Conservation (phyloP, 768 basidiomycete genomes). For the Pholiota molesta region DNA sequence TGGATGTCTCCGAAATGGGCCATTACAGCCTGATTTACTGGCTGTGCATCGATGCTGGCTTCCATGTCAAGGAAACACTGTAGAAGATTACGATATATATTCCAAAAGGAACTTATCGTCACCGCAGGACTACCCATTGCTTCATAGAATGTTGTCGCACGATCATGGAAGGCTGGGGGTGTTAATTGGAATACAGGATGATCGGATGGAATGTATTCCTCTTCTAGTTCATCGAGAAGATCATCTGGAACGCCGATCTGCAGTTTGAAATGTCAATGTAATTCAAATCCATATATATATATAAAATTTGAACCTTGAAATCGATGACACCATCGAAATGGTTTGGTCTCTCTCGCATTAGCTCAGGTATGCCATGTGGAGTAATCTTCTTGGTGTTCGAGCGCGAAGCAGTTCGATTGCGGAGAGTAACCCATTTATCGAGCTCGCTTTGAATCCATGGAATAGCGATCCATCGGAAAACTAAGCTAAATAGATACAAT, state of each 20-base stretch:
- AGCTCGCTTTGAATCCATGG: slow-evolving; percentile 39
- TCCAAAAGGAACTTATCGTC: slow-evolving; percentile 25
- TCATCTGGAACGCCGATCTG: slow-evolving; percentile 24
- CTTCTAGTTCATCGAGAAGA: slow-evolving; percentile 24
- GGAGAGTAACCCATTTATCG: slow-evolving; percentile 27
- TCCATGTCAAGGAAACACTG: not conserved
- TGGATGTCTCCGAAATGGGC: not conserved
- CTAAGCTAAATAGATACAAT: slow-evolving; percentile 22
- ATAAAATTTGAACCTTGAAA: slow-evolving; percentile 39
- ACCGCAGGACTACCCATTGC: slow-evolving; percentile 27
- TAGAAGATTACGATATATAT: slow-evolving; percentile 10
- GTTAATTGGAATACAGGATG: slow-evolving; percentile 38
- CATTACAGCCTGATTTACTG: not conserved
- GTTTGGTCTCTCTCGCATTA: slow-evolving; percentile 32
- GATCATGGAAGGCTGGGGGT: slow-evolving; percentile 30
- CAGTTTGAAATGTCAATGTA: not conserved
- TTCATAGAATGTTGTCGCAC: slow-evolving; percentile 21
- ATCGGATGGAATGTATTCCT: slow-evolving; percentile 31
- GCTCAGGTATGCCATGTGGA: slow-evolving; percentile 38
- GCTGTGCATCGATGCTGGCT: not conserved
- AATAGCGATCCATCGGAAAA: slow-evolving; percentile 37
- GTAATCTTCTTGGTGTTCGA: slow-evolving; percentile 33
- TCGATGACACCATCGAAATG: slow-evolving; percentile 28
- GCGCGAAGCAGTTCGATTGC: slow-evolving; percentile 26
- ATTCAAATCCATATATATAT: no score